Percentiles rank a stretch among this genome's conserved stretches.
These are phyloP conservation scores for Nicotiana tomentosiformis DNA, from an alignment of 257 asterid genomes.

Conservation along the genomic window DNA sequence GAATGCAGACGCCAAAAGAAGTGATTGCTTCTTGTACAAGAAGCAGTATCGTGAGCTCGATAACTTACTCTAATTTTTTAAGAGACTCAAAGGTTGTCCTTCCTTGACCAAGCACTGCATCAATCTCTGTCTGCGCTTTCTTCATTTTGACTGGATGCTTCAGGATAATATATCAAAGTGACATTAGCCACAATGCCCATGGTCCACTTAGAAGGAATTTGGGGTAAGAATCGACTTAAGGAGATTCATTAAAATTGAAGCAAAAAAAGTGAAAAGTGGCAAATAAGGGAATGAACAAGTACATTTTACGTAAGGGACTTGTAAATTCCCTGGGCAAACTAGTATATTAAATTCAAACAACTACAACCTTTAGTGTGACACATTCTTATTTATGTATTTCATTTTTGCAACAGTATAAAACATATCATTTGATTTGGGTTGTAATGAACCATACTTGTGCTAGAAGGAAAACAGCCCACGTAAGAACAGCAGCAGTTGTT, in stretches of 20 bases:
- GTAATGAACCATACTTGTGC: slow-evolving; percentile 59
- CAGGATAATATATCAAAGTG: slow-evolving; percentile 20
- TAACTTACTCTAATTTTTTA: slow-evolving; percentile 65
- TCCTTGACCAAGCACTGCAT: slow-evolving; percentile 63
- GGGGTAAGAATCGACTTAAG: slow-evolving; percentile 4
- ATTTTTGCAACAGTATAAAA: neutral
- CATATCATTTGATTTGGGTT: neutral
- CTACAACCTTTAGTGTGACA: neutral
- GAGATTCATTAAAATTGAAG: neutral
- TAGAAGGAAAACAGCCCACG: slow-evolving; percentile 91
- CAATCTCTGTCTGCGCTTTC: slow-evolving; percentile 92
- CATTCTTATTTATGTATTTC: neutral
- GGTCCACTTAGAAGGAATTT: slow-evolving; percentile 6
- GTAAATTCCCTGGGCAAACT: neutral
- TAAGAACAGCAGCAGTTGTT: slow-evolving; percentile 97
- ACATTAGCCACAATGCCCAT: slow-evolving; percentile 7
- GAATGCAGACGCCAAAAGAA: neutral
- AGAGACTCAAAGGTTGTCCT: slow-evolving; percentile 55
- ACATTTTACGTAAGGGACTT: neutral
- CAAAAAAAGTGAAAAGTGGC: neutral
- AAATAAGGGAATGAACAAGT: neutral
- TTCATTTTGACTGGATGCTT: slow-evolving; percentile 88
- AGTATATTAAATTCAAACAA: neutral
- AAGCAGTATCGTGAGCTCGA: slow-evolving; percentile 9
- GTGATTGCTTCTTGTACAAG: neutral